Base-by-base conservation (phyloP, 345 rosid species). In the Limnanthes douglasii region DNA sequence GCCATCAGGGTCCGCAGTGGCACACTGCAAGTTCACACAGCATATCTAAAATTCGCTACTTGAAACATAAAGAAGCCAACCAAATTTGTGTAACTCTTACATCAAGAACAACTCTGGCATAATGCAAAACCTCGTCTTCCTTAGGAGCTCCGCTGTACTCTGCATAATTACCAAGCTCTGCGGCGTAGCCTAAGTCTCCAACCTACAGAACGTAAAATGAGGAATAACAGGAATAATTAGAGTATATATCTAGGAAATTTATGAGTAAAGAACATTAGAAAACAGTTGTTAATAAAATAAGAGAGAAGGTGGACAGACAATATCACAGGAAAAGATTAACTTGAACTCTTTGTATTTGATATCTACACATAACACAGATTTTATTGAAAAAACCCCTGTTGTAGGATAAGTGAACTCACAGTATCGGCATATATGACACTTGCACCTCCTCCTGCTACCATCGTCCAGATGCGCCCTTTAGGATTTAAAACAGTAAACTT, bases 371-470 rank as follows among this genome's bases (percentile, higher is more conserved):
- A n/a, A n/a, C n/a, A n/a, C n/a, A n/a, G n/a, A n/a, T n/a, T n/a
- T n/a, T n/a, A n/a, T n/a, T n/a, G n/a, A n/a, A n/a, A n/a, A n/a
- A n/a, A n/a, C n/a, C n/a, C n/a, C n/a, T n/a, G n/a, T n/a, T n/a
- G n/a, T n/a, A n/a, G n/a, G n/a, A n/a, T n/a, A n/a, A n/a, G n/a
- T n/a, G n/a, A 34, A 31, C 80, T 67, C 44, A 90, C 96, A 2
- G 96, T 90, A 48, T 90, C 96, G 12, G 93, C 99, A 66, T 90
- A 85, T 43, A 90, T 90, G 22, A 90, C 94, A 56, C 98, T 90
- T 26, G 99, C 99, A 57, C 94, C 93, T 19, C 96, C 99, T 42
- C 99, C 99, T 40, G 96, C 99, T 21, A 90, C 99, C 96, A 85
- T 90, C 2, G 96, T 90, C 99, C 99, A 90, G 37, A 85, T 85